Evolutionary conservation across 352 stramenopile genomes (phyloP), one percentile per base, ranked within the genome.

Genomic region (Phytophthora foliorum): DNA sequence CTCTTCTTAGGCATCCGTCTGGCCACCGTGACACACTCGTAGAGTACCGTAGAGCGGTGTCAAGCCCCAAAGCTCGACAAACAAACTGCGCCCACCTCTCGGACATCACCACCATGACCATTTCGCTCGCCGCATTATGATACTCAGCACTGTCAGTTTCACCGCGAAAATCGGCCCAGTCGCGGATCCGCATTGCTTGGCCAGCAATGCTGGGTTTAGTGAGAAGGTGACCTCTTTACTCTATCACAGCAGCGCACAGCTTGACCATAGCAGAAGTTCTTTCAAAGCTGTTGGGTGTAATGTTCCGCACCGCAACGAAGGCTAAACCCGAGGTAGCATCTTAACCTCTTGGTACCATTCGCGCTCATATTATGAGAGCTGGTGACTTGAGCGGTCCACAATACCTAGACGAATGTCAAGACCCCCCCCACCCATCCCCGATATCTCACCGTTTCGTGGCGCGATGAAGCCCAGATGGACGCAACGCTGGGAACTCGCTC

Each of bases 201-300:
- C 22, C 22, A 61, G 59, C 39, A 64, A 17, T 21, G 31, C 21
- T 46, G 22, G 17, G 17, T 8, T 45, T 14, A 45, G 39, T n/a
- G 13, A 22, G 39, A 45, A 45, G 39, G 2, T 45, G 39, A 45
- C 39, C 39, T 17, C 38, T 45, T 45, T 9, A 24, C 11, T 21
- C 39, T 45, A 17, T n/a, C 16, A 34, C 13, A 34, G 1, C 29
- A 29, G 25, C 25, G n/a, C 32, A 39, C 32, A 39, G 32, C 10
- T 3, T 39, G 32, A 39, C 36, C 36, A 44, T 21, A 11, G 36
- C 3, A 21, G 16, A 50, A 27, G 19, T 29, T 50, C 9, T 50
- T 29, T 50, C 19, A 50, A 50, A 50, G 55, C 32, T 31, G 57
- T 38, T 57, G 60, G 45, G 53, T 64, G 27, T 54, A 64, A 34